Base-by-base conservation (phyloP, 2,329 filamentous ascomycete species). In the Celoporthe dispersa region DNA sequence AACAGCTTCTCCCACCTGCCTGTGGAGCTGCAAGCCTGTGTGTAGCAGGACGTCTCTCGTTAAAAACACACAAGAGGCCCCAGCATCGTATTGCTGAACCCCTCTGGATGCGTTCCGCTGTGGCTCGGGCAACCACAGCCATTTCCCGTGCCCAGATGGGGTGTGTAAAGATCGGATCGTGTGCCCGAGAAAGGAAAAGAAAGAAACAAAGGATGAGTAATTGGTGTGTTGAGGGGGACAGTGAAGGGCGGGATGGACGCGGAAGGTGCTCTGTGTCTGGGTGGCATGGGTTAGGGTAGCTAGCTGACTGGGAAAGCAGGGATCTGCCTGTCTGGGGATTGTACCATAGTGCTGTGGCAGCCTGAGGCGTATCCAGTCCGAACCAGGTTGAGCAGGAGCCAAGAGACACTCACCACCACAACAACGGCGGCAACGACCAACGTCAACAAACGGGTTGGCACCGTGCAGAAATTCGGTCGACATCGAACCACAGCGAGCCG, bases 271-370 rank as follows among this genome's bases (percentile, higher is more conserved):
- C 7, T 35, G 35, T 35, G 8, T 57, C 7, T 8, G 12, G 12
- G 25, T 25, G 53, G 25, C 53, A 57, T 57, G 53, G 53, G 53
- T 57, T 33, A 31, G 53, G 53, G 53, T 57, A 57, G 28, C 28
- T 57, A 33, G 25, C 28, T 55, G 25, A 25, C 22, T 41, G 44
- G 19, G 25, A 12, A 31, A 19, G 53, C 53, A 57, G 53, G 53
- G 53, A 57, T 57, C 14, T 33, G 53, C 25, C 53, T 57, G 22
- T n/a, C 44, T 48, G 44, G 44, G 44, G 22, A 9, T 48, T 48
- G 22, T n/a, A 8, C 44, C 44, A 48, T 48, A 48, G 44, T 48
- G 44, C 44, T 22, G 22, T 48, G 19, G 44, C n/a, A 48, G 44
- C 22, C 22, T n/a, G n/a, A 48, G 44, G 44, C 44, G n/a, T 9